A percentile compares a stretch with the other conserved stretches of the same genome.
phyloP scores from a whole-genome alignment of 2,329 filamentous ascomycete genomes.

The Penicillium hordei region DNA sequence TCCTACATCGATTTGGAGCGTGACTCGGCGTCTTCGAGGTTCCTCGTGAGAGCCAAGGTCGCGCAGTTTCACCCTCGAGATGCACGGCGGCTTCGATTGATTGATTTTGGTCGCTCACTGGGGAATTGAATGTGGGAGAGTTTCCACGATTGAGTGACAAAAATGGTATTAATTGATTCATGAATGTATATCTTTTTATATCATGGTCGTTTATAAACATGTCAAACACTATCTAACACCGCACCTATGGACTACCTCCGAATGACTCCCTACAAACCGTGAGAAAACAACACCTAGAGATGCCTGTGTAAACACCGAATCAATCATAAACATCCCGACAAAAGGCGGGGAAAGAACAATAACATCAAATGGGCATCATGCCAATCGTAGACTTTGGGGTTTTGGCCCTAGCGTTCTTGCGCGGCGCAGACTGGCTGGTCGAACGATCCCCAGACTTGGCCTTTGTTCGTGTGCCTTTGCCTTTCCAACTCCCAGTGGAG shows the following conservation, averaged over 20 bases:
- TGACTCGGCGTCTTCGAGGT: constrained; percentile 55
- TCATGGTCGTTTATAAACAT: constrained; percentile 11
- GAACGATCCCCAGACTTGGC: constrained; percentile 24
- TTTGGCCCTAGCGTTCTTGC: constrained; percentile 29
- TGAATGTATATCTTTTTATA: constrained; percentile 13
- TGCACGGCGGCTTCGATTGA: constrained; percentile 52
- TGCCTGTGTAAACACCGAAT: constrained; percentile 17
- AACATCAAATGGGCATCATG: constrained; percentile 41
- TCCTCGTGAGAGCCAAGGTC: constrained; percentile 56
- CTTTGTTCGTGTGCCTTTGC: constrained; percentile 28
- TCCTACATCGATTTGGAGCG: constrained; percentile 51
- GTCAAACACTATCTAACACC: constrained; percentile 4
- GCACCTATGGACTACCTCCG: background rate
- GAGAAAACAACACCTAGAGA: constrained; percentile 21
- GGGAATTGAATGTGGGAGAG: constrained; percentile 21
- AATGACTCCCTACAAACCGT: background rate
- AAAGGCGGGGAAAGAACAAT: constrained; percentile 1
- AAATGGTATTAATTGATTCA: constrained; percentile 19
- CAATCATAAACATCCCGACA: constrained; percentile 11
- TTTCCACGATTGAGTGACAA: background rate
- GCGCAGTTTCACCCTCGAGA: constrained; percentile 58
- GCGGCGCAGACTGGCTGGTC: constrained; percentile 21
- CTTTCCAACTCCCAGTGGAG: constrained; percentile 23
- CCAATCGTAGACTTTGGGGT: constrained; percentile 33
- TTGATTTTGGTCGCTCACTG: constrained; percentile 52